phyloP scores from a whole-genome alignment of 352 stramenopile species.

The Phytophthora cactorum region DNA sequence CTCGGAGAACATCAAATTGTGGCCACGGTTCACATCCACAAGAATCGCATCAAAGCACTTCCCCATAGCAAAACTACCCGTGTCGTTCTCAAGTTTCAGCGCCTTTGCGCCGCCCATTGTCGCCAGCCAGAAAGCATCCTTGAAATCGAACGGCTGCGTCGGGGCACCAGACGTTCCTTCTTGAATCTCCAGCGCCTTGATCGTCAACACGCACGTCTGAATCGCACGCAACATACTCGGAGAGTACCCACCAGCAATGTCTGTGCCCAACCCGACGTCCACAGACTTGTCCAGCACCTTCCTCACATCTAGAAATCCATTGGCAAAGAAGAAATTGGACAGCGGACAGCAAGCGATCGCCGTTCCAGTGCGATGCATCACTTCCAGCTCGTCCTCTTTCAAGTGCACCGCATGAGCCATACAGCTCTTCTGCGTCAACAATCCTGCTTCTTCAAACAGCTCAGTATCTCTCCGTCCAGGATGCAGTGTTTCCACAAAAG shows the following conservation, averaged over 20 bases:
- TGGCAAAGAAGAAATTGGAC: conserved; percentile 92
- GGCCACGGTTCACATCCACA: conserved; percentile 52
- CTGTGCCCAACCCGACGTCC: conserved; percentile 84
- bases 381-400: conserved; percentile 59
- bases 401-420: conserved; percentile 91
- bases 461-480: conserved; percentile 67
- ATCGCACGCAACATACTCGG: conserved; percentile 89
- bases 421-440: conserved; percentile 74
- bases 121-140: conserved; percentile 88
- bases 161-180: conserved; percentile 24
- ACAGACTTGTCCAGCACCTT: conserved; percentile 57
- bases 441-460: conserved; percentile 68
- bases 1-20: conserved; percentile 62
- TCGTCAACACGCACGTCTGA: conserved; percentile 81
- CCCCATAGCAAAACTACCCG: conserved; percentile 79
- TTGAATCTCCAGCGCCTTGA: conserved; percentile 61
- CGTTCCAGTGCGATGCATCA: conserved; percentile 56
- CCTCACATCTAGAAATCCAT: conserved; percentile 65
- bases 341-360: conserved; percentile 91
- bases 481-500: conserved; percentile 75
- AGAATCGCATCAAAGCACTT: conserved; percentile 90
- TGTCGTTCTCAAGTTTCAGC: conserved; percentile 69
- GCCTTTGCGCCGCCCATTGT: conserved; percentile 86
- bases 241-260: conserved; percentile 92
- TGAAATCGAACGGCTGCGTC: conserved; percentile 57